Base-by-base conservation (phyloP, 1,284 basidiomycete species). In the Ceratobasidium sp. region DNA sequence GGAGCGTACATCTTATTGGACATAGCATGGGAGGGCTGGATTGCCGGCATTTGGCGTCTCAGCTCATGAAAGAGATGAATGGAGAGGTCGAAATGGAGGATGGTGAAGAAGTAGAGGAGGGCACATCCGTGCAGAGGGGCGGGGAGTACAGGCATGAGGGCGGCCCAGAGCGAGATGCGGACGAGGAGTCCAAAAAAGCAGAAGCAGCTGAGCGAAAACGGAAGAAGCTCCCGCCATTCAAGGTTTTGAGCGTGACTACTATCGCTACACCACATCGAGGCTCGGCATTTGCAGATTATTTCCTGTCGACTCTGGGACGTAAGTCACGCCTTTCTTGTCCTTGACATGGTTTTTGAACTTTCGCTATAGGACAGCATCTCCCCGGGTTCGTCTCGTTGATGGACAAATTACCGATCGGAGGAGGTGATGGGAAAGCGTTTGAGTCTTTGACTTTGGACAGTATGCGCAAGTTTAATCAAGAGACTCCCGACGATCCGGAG, bases 1-100 rank as follows among this genome's bases (percentile, higher is more conserved):
- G 92, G 60, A 90, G 91, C 71, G 92, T 98, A 28, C 97, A 98
- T 85, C 89, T 99, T 64, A 94, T 98, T 56, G 18, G 93, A n/a
- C 96, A 98, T 83, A 95, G 93, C 82, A 98, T 97, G 96, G 97
- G 97, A 28, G 97, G 97, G 9, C 89, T 98, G 18, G 97, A 98
- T 84, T 97, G 94, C 83, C 90, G 97, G 60, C 97, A 96, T 84
- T 89, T 99, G 55, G 91, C 92, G 7, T 90, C 92, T 0, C 92
- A 94, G 81, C 88, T 95, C 60, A 76, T 76, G 73, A 26, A 66
- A n/a, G 73, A 76, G 53, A 49, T 26, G 39, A 67, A 66, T 15
- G 63, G 56, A 20, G 51, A 67, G 46, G 26, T 12, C 3, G 63
- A 67, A 26, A 26, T 44, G 46, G 63, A 66, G 26, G 88, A 39